phyloP scores from a whole-genome alignment of 225 moss, liverwort and hornwort genomes.

The Anthoceros angustus region DNA sequence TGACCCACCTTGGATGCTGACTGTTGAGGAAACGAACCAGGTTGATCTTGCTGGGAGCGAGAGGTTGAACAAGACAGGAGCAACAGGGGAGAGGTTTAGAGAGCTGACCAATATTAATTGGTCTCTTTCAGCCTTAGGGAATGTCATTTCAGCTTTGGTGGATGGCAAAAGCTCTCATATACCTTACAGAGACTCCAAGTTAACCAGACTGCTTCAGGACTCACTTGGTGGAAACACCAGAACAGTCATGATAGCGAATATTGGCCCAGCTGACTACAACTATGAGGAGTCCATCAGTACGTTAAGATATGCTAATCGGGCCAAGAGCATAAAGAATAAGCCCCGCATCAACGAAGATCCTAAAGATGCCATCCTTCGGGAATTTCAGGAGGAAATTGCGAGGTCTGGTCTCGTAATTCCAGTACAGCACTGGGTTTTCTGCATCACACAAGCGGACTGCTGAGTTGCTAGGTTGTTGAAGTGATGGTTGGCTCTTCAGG shows the following conservation, averaged over 20 bases:
- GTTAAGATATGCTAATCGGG: constrained; percentile 85
- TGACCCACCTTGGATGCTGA: background rate
- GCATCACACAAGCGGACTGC: background rate
- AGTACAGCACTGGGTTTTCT: background rate
- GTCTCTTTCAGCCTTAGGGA: constrained; percentile 90
- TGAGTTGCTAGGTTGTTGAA: too few relatives aligned
- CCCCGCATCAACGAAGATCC: constrained; percentile 92
- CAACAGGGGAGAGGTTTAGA: constrained; percentile 87
- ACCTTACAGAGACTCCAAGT: constrained; percentile 92
- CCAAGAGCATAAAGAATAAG: constrained; percentile 95
- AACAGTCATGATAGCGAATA: constrained; percentile 93
- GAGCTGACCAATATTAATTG: constrained; percentile 97
- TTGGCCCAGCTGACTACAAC: constrained; percentile 91
- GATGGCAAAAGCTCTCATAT: constrained; percentile 83
- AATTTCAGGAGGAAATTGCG: constrained; percentile 90
- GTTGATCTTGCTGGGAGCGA: constrained; percentile 98
- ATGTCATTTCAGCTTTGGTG: constrained; percentile 90
- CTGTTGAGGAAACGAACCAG: constrained; percentile 21
- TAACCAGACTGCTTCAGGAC: constrained; percentile 86
- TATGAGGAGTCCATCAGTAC: constrained; percentile 92
- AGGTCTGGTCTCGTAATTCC: constrained; percentile 24
- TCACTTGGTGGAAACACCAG: constrained; percentile 91
- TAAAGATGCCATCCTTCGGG: constrained; percentile 77
- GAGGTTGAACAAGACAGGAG: constrained; percentile 95
- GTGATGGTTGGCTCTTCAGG: too few relatives aligned